A percentile compares a stretch with the other conserved stretches of the same genome.
phyloP scores from a whole-genome alignment of 257 asterid genomes.

The Gentiana dahurica region DNA sequence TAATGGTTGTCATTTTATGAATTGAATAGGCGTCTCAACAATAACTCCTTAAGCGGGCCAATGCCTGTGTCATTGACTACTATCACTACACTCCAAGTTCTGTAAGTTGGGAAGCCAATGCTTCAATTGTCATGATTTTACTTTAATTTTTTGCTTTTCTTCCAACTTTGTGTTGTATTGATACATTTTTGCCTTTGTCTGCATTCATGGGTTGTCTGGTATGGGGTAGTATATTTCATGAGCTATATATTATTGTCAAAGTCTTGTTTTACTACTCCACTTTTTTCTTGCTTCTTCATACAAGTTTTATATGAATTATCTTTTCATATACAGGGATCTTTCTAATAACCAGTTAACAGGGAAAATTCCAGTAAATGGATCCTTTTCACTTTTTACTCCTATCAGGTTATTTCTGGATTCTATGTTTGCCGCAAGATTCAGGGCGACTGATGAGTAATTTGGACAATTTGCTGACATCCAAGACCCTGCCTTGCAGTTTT shows the following conservation, averaged over 20 bases:
- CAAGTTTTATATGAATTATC: slow-evolving; percentile 10
- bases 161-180: not conserved
- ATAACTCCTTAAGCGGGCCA: slow-evolving; percentile 66
- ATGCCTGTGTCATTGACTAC: slow-evolving; percentile 65
- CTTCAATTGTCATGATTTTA: slow-evolving; percentile 3
- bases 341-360: slow-evolving; percentile 65
- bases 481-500: slow-evolving; percentile 47
- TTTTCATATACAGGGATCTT: slow-evolving; percentile 70
- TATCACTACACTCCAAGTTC: slow-evolving; percentile 75
- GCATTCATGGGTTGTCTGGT: not conserved
- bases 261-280: not conserved
- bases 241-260: not conserved
- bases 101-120: slow-evolving; percentile 45
- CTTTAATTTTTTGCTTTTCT: not conserved
- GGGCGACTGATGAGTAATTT: slow-evolving; percentile 3
- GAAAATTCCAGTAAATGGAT: slow-evolving; percentile 67
- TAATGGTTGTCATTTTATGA: slow-evolving; percentile 15
- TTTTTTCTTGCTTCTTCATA: not conserved
- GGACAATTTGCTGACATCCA: slow-evolving; percentile 17
- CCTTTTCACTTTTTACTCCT: slow-evolving; percentile 87
- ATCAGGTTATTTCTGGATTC: slow-evolving; percentile 52
- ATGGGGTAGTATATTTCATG: not conserved
- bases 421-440: not conserved
- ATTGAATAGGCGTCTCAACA: slow-evolving; percentile 82
- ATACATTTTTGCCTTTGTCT: not conserved